Evolutionary conservation across 768 basidiomycete genomes (phyloP), one percentile per base, ranked within the genome.

Genomic region (Auricularia sp.): DNA sequence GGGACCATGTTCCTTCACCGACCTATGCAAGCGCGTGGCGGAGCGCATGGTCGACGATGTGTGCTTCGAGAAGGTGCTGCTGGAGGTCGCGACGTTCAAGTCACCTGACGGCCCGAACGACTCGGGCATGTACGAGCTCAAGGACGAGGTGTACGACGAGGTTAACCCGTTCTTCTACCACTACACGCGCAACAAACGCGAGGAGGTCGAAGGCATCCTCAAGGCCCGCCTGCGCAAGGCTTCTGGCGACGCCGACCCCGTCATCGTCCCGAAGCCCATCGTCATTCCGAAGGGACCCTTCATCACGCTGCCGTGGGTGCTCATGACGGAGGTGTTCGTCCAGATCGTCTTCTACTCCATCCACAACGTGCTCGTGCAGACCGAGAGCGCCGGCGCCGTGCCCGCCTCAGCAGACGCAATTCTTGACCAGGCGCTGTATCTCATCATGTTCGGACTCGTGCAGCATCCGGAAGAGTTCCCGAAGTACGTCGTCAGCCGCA

Each of bases 101-200:
- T 77, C 87, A 1, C 95, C 96, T 0, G 92, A 92, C 71, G 82
- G 83, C 0, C 84, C 84, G 1, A 79, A 86, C 1, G 94, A 96
- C 69, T 82, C 81, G 0, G 96, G 97, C 0, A 76, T 85, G n/a
- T 98, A 98, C 75, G 88, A 94, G 67, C 83, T 98, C 63, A 89
- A 87, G 73, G 85, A 92, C 58, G 90, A 89, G 69, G 80, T 79
- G 21, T 94, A 85, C 73, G 88, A 87, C 67, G 90, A 97, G 68
- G 89, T 98, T 68, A 90, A 98, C 70, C 94, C 95, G 0, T 97
- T 94, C 77, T 97, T 95, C 78, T 91, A 89, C 72, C 95, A 98
- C 72, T 98, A 97, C 73, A 89, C 92, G 16, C 82, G 95, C 47
- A 98, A 98, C 76, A 88, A 92, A 69, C 83, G 94, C 47, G 92